Base-by-base conservation (phyloP, 2,329 filamentous ascomycete genomes). In the Hymenoscyphus scutula region DNA sequence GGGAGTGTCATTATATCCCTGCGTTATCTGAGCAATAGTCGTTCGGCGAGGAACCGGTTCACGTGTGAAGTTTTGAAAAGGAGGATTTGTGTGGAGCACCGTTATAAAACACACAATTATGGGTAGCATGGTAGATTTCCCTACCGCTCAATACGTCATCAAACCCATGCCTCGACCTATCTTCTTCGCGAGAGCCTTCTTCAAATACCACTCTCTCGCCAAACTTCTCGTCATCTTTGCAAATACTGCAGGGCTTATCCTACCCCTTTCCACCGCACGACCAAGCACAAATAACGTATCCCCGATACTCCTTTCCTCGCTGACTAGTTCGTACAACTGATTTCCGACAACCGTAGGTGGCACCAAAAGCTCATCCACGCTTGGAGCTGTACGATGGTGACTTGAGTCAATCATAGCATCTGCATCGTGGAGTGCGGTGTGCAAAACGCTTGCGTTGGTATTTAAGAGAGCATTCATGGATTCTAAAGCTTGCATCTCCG, bases 321-420 rank as follows among this genome's bases (percentile, higher is more conserved):
- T 92, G 30, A 93, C 91, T 1, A 96, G 81, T 56, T 88, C 87
- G 76, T 98, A 99, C 25, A 99, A 79, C 79, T 99, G 95, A 68
- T 94, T 93, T 0, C 90, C 91, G 4, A 97, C 95, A 1, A 97
- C 89, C 0, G 92, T 97, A 0, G 94, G 92, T 2, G 93, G 92
- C n/a, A 97, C 91, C 2, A 99, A 81, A 37, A 98, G 83, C 64
- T 96, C 92, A 74, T 99, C 95, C 56, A 98, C 89, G 56, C 88
- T 85, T 0, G 93, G 92, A 1, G 88, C 83, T 48, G 83, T 82
- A 56, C 90, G 86, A 17, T 81, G 81, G 62, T 86, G 83, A n/a
- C 90, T 90, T 58, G 86, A 84, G 51, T 86, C 83, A 66, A 97
- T 91, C 11, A 93, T 87, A 5, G 79, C 79, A 73, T 97, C 93